Base-by-base conservation (phyloP, 768 basidiomycete genomes). In the Kockovaella imperatae region DNA sequence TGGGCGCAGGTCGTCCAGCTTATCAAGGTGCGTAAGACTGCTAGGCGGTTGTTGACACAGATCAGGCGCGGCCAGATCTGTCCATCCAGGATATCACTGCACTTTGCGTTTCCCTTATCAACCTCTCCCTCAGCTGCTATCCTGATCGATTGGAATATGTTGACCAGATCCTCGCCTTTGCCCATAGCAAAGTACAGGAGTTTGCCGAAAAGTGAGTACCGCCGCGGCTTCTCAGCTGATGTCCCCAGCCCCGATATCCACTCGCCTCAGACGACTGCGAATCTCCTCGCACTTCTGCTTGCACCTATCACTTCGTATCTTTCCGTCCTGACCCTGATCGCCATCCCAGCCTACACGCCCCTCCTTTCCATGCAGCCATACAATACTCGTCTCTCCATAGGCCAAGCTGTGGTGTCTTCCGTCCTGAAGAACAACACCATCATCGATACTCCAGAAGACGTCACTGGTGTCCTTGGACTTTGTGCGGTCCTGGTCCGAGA, bases 1-100 rank as follows among this genome's bases (percentile, higher is more conserved):
- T 99, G 95, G 93, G 83, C 86, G 55, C 95, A 99, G 69, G 88
- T 97, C 4, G 91, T 97, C 10, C 85, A 95, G 68, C 80, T 99
- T 23, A 91, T 99, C 76, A 95, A 91, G 80, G 90, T 87, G 57
- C 17, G 78, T 66, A 17, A 7, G 35, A 13, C 45, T 21, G 25
- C 26, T 10, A 17, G 4, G 15, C 21, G 24, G 11, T 26, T 26
- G 32, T 23, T 11, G n/a, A 18, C 5, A 11, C 38, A 13, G 20
- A 49, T 52, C 64, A 93, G 90, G 91, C 93, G 52, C 85, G 95
- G 52, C 95, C 95, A 11, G 95, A 99, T 70, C 74, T 99, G 26
- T 88, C 89, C 38, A 88, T 99, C 67, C 93, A 96, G 71, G 95
- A 99, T 63, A 83, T 96, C 68, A 97, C 95, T 0, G 95, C 93